Base-by-base conservation (phyloP, 2,329 filamentous ascomycete genomes). In the Eutypella sp. region DNA sequence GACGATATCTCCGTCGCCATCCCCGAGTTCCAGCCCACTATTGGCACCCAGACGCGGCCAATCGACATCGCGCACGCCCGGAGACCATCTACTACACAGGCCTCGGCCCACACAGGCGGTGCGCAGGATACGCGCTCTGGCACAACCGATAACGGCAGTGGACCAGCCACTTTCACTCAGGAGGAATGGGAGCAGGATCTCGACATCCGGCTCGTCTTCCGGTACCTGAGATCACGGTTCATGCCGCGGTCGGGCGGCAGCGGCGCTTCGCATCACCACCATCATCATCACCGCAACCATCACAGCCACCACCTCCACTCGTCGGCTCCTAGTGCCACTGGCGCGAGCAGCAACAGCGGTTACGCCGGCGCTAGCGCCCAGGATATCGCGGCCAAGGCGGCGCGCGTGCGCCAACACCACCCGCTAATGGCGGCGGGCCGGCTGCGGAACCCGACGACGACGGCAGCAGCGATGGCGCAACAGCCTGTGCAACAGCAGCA, bases 121-220 rank as follows among this genome's bases (percentile, higher is more conserved):
- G 37, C 54, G 10, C 56, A 54, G 13, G 25, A n/a, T n/a, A n/a
- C n/a, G n/a, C n/a, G n/a, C n/a, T n/a, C n/a, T n/a, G n/a, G n/a
- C n/a, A n/a, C n/a, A 31, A 13, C 54, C 55, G n/a, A 24, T 41
- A 8, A 61, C 2, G 52, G 36, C 25, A 36, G 45, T 6, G 51
- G 44, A 9, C 19, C 45, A 16, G 55, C 54, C 4, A 51, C 64
- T 0, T 82, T 82, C 50, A 79, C 77, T 1, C 75, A 88, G 57
- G 87, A 93, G 29, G 93, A 96, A 61, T 99, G 93, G 93, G 91
- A 97, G 67, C 84, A 85, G 49, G 88, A 96, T 44, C 77, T 97
- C 5, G 91, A 97, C 59, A 81, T 96, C 53, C 87, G 87, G 61
- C 86, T 96, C 64, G 87, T 97, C 27, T 97, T 97, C 71, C 82